These are phyloP conservation scores for Podaxis sp. DNA, from an alignment of 768 basidiomycete genomes.

Conservation along the genomic window DNA sequence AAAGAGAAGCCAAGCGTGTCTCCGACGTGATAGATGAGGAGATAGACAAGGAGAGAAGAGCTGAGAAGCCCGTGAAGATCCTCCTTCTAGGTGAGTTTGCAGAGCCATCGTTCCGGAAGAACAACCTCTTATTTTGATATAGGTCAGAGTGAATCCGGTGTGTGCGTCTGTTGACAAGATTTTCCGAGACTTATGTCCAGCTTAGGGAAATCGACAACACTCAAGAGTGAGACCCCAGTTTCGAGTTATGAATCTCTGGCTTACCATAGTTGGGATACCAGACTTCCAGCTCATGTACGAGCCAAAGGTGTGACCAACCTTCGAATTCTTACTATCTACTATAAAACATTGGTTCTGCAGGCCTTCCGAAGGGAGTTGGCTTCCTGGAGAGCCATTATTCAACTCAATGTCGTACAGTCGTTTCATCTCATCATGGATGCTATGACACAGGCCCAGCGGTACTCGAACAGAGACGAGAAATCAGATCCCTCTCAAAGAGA, in stretches of 20 bases:
- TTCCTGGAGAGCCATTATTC: conserved; percentile 65
- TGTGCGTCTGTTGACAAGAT: conserved; percentile 11
- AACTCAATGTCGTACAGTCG: conserved; percentile 68
- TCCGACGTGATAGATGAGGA: conserved; percentile 67
- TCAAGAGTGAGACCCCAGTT: background rate
- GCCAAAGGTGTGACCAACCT: conserved; percentile 37
- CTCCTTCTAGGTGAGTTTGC: conserved; percentile 51
- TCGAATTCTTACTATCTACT: background rate
- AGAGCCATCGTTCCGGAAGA: background rate
- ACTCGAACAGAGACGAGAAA: conserved; percentile 16
- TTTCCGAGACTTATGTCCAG: background rate
- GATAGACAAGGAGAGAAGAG: conserved; percentile 43
- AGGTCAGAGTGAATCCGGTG: conserved; percentile 85
- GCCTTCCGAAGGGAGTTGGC: conserved; percentile 56
- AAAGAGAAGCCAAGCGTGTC: conserved; percentile 46
- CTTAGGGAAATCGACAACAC: conserved; percentile 6
- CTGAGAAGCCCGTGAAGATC: conserved; percentile 52
- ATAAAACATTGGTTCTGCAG: conserved; percentile 20
- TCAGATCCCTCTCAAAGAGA: conserved; percentile 19
- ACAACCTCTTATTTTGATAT: background rate
- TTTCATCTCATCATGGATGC: conserved; percentile 59
- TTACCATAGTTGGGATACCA: conserved; percentile 14
- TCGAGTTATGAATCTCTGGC: background rate
- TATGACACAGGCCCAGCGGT: conserved; percentile 31
- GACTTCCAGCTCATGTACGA: conserved; percentile 65